phyloP scores from a whole-genome alignment of 352 stramenopile species.

The Elongisporangium anandrum region DNA sequence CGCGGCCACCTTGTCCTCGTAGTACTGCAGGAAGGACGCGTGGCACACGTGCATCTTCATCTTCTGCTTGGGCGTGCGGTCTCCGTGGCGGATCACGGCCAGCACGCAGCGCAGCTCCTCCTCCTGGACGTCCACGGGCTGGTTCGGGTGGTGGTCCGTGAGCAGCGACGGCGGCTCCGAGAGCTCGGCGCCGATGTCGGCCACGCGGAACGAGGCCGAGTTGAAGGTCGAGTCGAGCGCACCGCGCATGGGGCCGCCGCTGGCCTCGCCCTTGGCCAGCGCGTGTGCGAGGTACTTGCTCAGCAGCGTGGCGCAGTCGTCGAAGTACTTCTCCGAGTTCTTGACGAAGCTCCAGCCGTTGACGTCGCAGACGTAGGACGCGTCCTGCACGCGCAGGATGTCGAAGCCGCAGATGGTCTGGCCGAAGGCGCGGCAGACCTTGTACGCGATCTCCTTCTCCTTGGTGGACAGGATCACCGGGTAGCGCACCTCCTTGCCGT shows the following conservation, averaged over 20 bases:
- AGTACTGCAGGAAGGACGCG: constrained; percentile 86
- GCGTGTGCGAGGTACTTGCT: constrained; percentile 73
- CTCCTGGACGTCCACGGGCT: constrained; percentile 32
- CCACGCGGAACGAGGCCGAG: constrained; percentile 60
- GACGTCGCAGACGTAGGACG: constrained; percentile 98
- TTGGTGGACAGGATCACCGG: constrained; percentile 97
- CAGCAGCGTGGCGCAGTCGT: constrained; percentile 96
- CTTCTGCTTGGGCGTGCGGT: constrained; percentile 99
- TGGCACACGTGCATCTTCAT: constrained; percentile 95
- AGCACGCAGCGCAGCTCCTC: constrained; percentile 99
- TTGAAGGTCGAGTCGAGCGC: constrained; percentile 46
- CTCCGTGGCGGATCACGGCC: constrained; percentile 98
- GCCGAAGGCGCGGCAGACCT: constrained; percentile 72
- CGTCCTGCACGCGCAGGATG: constrained; percentile 91
- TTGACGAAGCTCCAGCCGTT: constrained; percentile 99
- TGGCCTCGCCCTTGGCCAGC: constrained; percentile 23
- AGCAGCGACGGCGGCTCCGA: constrained; percentile 47
- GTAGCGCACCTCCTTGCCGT: constrained; percentile 99
- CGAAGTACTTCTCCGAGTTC: constrained; percentile 99
- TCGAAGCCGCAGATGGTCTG: constrained; percentile 99
- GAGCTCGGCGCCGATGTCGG: constrained; percentile 39
- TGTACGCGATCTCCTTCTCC: constrained; percentile 98
- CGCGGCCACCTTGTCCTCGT: constrained; percentile 43
- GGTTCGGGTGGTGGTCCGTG: constrained; percentile 15
- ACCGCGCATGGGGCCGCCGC: constrained; percentile 39